These are phyloP conservation scores for Madurella fahalii DNA, from an alignment of 2,329 filamentous ascomycete species.

Conservation along the genomic window DNA sequence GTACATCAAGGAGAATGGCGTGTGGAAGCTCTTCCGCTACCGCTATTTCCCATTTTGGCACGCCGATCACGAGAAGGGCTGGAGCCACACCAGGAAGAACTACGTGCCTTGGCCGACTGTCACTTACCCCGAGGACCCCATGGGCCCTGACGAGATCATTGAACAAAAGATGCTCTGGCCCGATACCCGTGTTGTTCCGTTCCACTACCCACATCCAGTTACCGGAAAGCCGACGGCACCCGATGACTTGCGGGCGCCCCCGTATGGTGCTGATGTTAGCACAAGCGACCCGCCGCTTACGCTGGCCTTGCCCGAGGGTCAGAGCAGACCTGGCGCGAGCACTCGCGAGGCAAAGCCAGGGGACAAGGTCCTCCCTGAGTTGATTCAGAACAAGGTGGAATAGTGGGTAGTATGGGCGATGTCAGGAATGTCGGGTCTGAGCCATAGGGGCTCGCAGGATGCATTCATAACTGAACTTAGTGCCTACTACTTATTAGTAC, in stretches of 20 bases:
- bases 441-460: no score
- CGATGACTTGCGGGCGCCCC: slow-evolving; percentile 47
- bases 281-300: slow-evolving; percentile 41
- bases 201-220: slow-evolving; percentile 50
- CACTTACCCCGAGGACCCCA: slow-evolving; percentile 46
- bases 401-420: not conserved
- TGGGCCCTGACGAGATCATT: slow-evolving; percentile 49
- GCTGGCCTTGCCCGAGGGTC: slow-evolving; percentile 36
- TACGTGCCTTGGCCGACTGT: slow-evolving; percentile 48
- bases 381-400: slow-evolving; percentile 31
- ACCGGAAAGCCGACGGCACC: slow-evolving; percentile 42
- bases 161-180: slow-evolving; percentile 54
- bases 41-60: slow-evolving; percentile 58
- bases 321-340: slow-evolving; percentile 33
- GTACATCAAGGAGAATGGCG: slow-evolving; percentile 52
- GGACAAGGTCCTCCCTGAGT: slow-evolving; percentile 35
- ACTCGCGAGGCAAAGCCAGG: slow-evolving; percentile 28
- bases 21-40: slow-evolving; percentile 52
- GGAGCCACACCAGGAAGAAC: slow-evolving; percentile 50
- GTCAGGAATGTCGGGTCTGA: not conserved
- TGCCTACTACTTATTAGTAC: no score
- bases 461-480: no score
- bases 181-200: slow-evolving; percentile 50
- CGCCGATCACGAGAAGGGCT: slow-evolving; percentile 49
- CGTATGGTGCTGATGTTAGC: slow-evolving; percentile 39